Percentiles rank a stretch among this genome's conserved stretches.
These are phyloP conservation scores for Phytopythium litorale DNA, from an alignment of 352 stramenopile species.

Conservation along the genomic window DNA sequence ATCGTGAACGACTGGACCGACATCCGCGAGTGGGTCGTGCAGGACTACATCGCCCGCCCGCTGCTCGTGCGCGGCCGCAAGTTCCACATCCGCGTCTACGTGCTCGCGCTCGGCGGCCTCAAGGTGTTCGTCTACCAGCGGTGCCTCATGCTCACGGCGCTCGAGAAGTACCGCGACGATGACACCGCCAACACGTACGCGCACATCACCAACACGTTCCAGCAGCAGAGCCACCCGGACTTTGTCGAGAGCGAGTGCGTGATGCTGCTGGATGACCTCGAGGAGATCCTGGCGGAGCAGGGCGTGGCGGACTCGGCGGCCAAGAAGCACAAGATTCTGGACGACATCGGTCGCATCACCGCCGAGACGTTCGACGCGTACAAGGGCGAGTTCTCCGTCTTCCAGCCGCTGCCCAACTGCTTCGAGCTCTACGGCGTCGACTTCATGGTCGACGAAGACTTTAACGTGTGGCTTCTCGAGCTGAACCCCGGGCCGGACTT, in stretches of 20 bases:
- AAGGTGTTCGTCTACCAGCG: slow-evolving; percentile 74
- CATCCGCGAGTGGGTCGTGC: slow-evolving; percentile 65
- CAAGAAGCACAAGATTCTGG: slow-evolving; percentile 54
- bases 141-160: slow-evolving; percentile 48
- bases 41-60: slow-evolving; percentile 51
- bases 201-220: slow-evolving; percentile 79
- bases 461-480: slow-evolving; percentile 67
- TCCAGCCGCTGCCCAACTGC: slow-evolving; percentile 61
- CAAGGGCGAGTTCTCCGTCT: slow-evolving; percentile 73
- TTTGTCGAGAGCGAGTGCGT: slow-evolving; percentile 74
- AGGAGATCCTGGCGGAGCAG: slow-evolving; percentile 43
- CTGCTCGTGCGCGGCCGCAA: slow-evolving; percentile 58
- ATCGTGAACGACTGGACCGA: slow-evolving; percentile 64
- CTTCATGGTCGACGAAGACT: slow-evolving; percentile 69
- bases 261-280: slow-evolving; percentile 50
- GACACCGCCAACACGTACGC: slow-evolving; percentile 57
- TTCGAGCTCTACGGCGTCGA: slow-evolving; percentile 79
- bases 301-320: slow-evolving; percentile 25
- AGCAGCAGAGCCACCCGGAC: slow-evolving; percentile 61
- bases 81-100: slow-evolving; percentile 72
- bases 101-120: slow-evolving; percentile 46
- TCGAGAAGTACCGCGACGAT: slow-evolving; percentile 39
- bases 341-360: slow-evolving; percentile 55
- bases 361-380: slow-evolving; percentile 64
- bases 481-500: slow-evolving; percentile 79